Percentiles rank a stretch among this genome's conserved stretches.
Evolutionary conservation across 2,329 filamentous ascomycete genomes (phyloP).

Genomic region (Coniochaeta sp.): DNA sequence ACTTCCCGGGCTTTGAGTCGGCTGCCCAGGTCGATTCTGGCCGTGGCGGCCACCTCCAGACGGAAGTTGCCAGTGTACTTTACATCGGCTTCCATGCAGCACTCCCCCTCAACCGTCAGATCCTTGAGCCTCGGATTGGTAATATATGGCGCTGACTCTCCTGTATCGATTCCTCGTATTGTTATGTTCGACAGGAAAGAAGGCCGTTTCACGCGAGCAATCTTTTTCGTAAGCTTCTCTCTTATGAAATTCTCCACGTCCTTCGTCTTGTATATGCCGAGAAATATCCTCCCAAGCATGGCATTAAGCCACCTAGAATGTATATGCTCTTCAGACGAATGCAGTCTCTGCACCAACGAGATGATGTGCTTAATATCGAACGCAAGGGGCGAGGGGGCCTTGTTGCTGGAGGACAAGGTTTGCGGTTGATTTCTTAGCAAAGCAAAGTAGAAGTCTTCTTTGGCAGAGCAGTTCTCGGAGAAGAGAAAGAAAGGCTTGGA

Average conservation of each 20-base stretch:
- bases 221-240: constrained; percentile 91
- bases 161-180: constrained; percentile 78
- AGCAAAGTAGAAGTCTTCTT: constrained; percentile 97
- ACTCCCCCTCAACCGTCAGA: constrained; percentile 85
- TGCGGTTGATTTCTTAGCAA: constrained; percentile 78
- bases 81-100: constrained; percentile 78
- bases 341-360: constrained; percentile 78
- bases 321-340: constrained; percentile 84
- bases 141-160: constrained; percentile 79
- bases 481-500: constrained; percentile 90
- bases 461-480: constrained; percentile 89
- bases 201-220: constrained; percentile 85
- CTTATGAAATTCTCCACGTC: constrained; percentile 74
- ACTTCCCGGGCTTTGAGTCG: constrained; percentile 89
- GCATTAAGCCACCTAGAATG: constrained; percentile 94
- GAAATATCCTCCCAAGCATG: constrained; percentile 77
- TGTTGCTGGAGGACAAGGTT: constrained; percentile 40
- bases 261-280: constrained; percentile 78
- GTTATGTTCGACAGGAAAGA: constrained; percentile 79
- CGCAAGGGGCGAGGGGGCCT: constrained; percentile 61
- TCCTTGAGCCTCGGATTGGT: constrained; percentile 85
- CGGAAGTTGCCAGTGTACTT: constrained; percentile 85
- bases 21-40: constrained; percentile 80
- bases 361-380: constrained; percentile 86
- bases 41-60: constrained; percentile 86